These are phyloP conservation scores for Acanthamoeba culbertsoni DNA, from an alignment of 208 protist genomes.

Conservation along the genomic window DNA sequence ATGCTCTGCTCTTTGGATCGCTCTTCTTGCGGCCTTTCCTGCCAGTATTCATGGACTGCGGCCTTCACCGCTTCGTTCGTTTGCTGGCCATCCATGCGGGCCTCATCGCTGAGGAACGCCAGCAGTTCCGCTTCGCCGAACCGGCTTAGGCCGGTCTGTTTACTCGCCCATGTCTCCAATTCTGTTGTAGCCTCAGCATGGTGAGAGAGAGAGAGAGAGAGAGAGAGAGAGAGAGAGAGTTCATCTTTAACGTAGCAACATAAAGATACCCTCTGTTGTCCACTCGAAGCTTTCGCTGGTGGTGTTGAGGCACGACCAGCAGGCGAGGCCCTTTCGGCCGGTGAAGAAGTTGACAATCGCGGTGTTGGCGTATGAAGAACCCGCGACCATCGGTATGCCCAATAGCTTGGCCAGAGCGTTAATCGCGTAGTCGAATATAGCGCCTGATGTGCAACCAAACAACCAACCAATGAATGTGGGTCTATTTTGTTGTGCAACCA, in stretches of 20 bases:
- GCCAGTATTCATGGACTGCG: background rate
- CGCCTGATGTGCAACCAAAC: background rate
- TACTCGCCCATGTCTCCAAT: background rate
- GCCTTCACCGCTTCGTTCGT: background rate
- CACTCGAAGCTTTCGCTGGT: slow-evolving; percentile 44
- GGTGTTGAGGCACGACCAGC: background rate
- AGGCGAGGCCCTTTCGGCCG: background rate
- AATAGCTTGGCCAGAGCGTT: background rate
- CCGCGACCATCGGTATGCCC: background rate
- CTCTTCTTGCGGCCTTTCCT: background rate
- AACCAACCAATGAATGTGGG: background rate
- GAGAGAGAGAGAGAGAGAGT: background rate
- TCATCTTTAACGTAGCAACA: background rate
- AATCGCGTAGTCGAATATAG: slow-evolving; percentile 12
- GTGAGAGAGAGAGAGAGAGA: background rate
- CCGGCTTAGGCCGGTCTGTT: background rate
- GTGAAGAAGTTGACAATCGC: slow-evolving; percentile 30
- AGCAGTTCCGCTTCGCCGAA: background rate
- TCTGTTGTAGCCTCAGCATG: background rate
- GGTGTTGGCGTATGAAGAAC: slow-evolving; percentile 47
- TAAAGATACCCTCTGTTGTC: background rate
- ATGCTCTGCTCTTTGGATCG: background rate
- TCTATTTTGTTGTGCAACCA: background rate
- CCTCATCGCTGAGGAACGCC: background rate
- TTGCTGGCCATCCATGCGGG: background rate